Percentiles rank a stretch among this genome's conserved stretches.
phyloP scores from a whole-genome alignment of 306 rosid genomes.

The Medicago truncatula region DNA sequence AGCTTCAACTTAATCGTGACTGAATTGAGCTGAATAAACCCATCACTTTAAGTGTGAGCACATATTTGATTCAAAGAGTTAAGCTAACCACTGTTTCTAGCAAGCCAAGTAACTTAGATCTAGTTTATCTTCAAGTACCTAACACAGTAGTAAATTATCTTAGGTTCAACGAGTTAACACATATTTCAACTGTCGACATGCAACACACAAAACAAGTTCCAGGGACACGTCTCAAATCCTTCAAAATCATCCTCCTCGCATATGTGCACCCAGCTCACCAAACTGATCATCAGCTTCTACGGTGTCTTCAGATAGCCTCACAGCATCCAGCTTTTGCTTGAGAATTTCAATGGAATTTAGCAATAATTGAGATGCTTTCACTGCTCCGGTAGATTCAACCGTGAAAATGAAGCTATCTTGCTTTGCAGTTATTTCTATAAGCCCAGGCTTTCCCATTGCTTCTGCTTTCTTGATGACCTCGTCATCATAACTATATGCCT shows the following conservation, averaged over 20 bases:
- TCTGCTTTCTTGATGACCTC: slow-evolving; percentile 96
- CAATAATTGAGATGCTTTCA: slow-evolving; percentile 83
- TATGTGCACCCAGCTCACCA: slow-evolving; percentile 95
- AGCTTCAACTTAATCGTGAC: neutral
- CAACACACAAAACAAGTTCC: slow-evolving; percentile 41
- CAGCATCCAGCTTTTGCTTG: slow-evolving; percentile 92
- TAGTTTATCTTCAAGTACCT: slow-evolving; percentile 9
- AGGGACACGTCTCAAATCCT: slow-evolving; percentile 27
- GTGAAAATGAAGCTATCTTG: slow-evolving; percentile 94
- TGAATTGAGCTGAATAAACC: neutral
- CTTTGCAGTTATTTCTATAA: slow-evolving; percentile 80
- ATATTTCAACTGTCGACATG: slow-evolving; percentile 33
- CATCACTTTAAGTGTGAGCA: neutral
- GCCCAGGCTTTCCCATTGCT: slow-evolving; percentile 95
- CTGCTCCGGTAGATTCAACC: slow-evolving; percentile 90
- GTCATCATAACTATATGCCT: slow-evolving; percentile 90
- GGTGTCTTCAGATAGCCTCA: slow-evolving; percentile 90
- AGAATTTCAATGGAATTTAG: slow-evolving; percentile 93
- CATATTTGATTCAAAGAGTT: neutral
- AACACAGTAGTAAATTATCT: slow-evolving; percentile 13
- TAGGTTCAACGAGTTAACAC: slow-evolving; percentile 29
- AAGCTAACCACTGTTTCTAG: neutral
- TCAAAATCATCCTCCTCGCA: slow-evolving; percentile 85
- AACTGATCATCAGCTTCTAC: slow-evolving; percentile 95
- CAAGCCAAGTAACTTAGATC: neutral